Evolutionary conservation across 2,329 filamentous ascomycete genomes (phyloP).

Genomic region (Talaromyces sp.): DNA sequence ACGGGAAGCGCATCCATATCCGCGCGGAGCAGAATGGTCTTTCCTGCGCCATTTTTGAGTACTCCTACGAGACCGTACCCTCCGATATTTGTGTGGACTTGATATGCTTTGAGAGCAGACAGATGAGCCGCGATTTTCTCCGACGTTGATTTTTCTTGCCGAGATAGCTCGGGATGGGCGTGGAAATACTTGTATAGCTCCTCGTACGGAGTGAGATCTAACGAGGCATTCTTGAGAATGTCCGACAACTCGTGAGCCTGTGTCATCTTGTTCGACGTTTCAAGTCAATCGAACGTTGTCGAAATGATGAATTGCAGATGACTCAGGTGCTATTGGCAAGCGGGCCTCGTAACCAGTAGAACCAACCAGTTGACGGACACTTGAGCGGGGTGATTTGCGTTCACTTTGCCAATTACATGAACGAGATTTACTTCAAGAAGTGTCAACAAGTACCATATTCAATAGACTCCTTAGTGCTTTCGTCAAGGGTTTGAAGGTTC

Average conservation of each 20-base stretch:
- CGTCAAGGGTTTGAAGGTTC: not conserved
- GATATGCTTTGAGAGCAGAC: conserved; percentile 27
- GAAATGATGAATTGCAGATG: not conserved
- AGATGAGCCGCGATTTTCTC: conserved; percentile 46
- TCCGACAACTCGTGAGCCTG: conserved; percentile 21
- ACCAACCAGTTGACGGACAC: not conserved
- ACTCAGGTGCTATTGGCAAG: not conserved
- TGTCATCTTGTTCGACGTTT: conserved; percentile 25
- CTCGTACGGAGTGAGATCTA: conserved; percentile 48
- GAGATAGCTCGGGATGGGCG: conserved; percentile 56
- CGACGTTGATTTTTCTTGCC: conserved; percentile 54
- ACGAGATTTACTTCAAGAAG: not conserved
- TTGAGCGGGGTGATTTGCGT: not conserved
- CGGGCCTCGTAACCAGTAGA: not conserved
- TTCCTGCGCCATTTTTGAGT: conserved; percentile 41
- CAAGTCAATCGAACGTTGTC: not conserved
- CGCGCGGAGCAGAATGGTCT: conserved; percentile 46
- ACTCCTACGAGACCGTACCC: conserved; percentile 45
- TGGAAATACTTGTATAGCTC: conserved; percentile 58
- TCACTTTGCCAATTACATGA: not conserved
- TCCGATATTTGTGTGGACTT: conserved; percentile 45
- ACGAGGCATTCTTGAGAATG: conserved; percentile 19
- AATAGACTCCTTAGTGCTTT: not conserved
- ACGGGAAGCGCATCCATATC: conserved; percentile 52
- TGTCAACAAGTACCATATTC: not conserved